These are phyloP conservation scores for Closterium sp. DNA, from an alignment of 139 green algal species.

Conservation along the genomic window DNA sequence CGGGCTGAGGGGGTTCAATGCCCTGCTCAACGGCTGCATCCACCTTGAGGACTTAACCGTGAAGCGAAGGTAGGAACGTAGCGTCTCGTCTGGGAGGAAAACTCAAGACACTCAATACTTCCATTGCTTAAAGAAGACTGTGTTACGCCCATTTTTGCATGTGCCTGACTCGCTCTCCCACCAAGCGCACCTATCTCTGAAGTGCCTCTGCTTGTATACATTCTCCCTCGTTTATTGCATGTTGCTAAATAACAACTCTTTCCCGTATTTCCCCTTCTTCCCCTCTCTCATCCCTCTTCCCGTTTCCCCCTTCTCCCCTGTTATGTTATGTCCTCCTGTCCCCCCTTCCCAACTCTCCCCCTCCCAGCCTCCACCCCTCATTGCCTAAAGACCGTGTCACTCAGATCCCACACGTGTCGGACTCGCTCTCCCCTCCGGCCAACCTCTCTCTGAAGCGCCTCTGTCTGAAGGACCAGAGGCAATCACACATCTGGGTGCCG, in stretches of 20 bases:
- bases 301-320: no score
- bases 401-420: neutral
- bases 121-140: no score
- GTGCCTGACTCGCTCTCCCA: neutral
- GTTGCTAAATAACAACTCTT: no score
- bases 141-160: no score
- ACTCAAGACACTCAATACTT: no score
- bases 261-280: no score
- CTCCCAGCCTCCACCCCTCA: neutral
- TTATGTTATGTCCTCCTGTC: no score
- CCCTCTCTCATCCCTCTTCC: no score
- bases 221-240: no score
- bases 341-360: neutral
- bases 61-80: neutral
- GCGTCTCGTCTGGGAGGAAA: no score
- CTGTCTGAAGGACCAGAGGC: conserved; percentile 27
- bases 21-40: conserved; percentile 15
- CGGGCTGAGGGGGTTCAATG: conserved; percentile 7
- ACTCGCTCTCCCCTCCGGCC: neutral
- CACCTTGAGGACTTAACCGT: conserved; percentile 30
- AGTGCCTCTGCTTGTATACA: no score
- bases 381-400: neutral
- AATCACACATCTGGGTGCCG: conserved; percentile 19
- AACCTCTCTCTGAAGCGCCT: conserved; percentile 1
- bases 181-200: neutral